Evolutionary conservation across 73 alveolate genomes (phyloP), one percentile per base, ranked within the genome.

Genomic region (Paramecium primaurelia): DNA sequence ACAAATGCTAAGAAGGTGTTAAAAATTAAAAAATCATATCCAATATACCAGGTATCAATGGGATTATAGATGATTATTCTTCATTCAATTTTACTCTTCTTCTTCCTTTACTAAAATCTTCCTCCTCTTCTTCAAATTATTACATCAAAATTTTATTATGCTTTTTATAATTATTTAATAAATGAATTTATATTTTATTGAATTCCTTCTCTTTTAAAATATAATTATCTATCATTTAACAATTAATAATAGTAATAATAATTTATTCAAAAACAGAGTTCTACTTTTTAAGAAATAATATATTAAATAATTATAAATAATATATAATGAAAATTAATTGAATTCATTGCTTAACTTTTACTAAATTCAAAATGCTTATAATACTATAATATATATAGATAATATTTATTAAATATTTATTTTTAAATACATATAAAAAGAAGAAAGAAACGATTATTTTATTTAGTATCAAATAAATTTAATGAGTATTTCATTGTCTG

Each of bases 401-500:
- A 22, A 22, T 22, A 22, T 22, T 22, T 22, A 22, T 22, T 22
- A 22, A 22, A 22, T 22, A 22, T 22, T 22, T 22, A 22, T 49
- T 49, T 47, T 49, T 49, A 49, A 14, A 14, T 49, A 49, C 3
- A 12, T 12, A 49, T 49, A 16, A 49, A 49, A 12, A 49, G 22
- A 12, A 49, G 25, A 49, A 1, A 12, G 18, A 49, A 49, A 49
- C 18, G 25, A 54, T 54, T 54, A 54, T 54, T 54, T 54, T 54
- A 54, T 54, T 54, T 54, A 16, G 3, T 14, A 54, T 16, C 69
- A 54, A 75, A 38, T 75, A 75, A 36, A 75, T 30, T 36, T 38
- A 38, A 75, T 75, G 88, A 75, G 88, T 42, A 75, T 75, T 25
- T 36, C n/a, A 75, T 75, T 75, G 47, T 75, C 38, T 30, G 88